Percentiles rank a stretch among this genome's conserved stretches.
These are phyloP conservation scores for Phytophthora colocasiae DNA, from an alignment of 352 stramenopile genomes.

Conservation along the genomic window DNA sequence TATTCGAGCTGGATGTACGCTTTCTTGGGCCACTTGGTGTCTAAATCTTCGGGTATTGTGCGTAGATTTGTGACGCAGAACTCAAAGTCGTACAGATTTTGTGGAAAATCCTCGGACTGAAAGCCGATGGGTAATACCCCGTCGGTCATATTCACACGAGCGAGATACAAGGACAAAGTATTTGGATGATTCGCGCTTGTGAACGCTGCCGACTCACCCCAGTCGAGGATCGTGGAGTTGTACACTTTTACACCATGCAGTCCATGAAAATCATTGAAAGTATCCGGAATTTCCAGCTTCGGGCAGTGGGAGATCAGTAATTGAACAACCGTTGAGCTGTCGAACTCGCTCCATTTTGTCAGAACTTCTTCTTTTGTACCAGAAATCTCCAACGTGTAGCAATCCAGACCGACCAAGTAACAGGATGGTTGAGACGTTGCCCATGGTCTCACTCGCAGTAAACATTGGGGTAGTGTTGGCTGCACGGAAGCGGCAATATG, in stretches of 20 bases:
- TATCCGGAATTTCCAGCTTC: conserved; percentile 27
- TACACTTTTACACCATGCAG: conserved; percentile 49
- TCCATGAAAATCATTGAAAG: conserved; percentile 26
- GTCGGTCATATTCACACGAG: conserved; percentile 38
- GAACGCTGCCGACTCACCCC: conserved; percentile 33
- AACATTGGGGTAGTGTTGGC: conserved; percentile 19
- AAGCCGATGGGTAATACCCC: conserved; percentile 38
- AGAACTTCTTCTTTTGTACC: conserved; percentile 23
- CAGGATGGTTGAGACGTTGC: conserved; percentile 34
- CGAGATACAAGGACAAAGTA: conserved; percentile 38
- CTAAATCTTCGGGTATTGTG: conserved; percentile 37
- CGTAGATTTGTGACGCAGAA: conserved; percentile 46
- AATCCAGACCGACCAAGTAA: conserved; percentile 42
- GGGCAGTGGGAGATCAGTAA: conserved; percentile 46
- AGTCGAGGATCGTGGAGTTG: conserved; percentile 43
- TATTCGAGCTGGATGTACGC: conserved; percentile 29
- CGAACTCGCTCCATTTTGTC: conserved; percentile 30
- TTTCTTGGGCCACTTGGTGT: conserved; percentile 35
- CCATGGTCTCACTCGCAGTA: conserved; percentile 43
- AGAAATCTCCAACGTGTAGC: conserved; percentile 16
- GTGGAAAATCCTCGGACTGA: conserved; percentile 39
- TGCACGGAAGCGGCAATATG: conserved; percentile 25
- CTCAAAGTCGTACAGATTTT: conserved; percentile 40
- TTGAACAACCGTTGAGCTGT: conserved; percentile 29
- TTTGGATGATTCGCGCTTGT: conserved; percentile 22